A percentile compares a stretch with the other conserved stretches of the same genome.
phyloP scores from a whole-genome alignment of 495 filamentous ascomycete species.

The Xylaria castorea region DNA sequence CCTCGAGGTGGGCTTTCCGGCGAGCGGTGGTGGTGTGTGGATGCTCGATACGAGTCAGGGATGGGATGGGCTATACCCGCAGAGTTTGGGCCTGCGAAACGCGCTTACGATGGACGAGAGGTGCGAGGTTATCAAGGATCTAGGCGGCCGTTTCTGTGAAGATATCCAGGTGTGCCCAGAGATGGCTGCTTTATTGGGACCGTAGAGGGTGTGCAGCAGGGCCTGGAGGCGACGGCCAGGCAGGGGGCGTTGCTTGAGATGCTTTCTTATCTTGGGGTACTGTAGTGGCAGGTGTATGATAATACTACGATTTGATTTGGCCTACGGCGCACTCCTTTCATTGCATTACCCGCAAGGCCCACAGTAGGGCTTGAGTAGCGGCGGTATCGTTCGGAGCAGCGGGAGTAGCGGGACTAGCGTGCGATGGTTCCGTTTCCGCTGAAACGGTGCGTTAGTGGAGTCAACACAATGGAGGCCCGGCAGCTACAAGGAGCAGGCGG shows the following conservation, averaged over 20 bases:
- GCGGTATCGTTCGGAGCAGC: too few species aligned
- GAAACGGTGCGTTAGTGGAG: too few species aligned
- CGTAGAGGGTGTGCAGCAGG: slow-evolving; percentile 26
- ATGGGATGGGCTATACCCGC: slow-evolving; percentile 26
- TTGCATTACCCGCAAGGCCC: too few species aligned
- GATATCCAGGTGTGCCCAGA: slow-evolving; percentile 31
- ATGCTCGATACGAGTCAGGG: slow-evolving; percentile 24
- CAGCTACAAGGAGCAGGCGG: too few species aligned
- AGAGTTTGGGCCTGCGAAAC: slow-evolving; percentile 28
- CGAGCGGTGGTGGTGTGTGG: slow-evolving; percentile 31
- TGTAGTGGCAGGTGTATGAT: slow-evolving; percentile 27
- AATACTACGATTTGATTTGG: slow-evolving; percentile 25
- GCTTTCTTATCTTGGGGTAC: slow-evolving; percentile 19
- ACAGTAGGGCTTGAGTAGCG: too few species aligned
- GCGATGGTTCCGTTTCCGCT: too few species aligned
- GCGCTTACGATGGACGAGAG: slow-evolving; percentile 33
- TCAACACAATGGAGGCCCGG: too few species aligned
- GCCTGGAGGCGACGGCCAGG: slow-evolving; percentile 22
- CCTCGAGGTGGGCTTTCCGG: slow-evolving; percentile 28
- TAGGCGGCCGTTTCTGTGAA: slow-evolving; percentile 32
- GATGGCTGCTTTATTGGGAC: slow-evolving; percentile 30
- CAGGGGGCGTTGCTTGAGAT: slow-evolving; percentile 24
- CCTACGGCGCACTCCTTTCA: slow-evolving; percentile 24
- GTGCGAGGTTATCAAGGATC: slow-evolving; percentile 31
- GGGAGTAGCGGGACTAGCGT: too few species aligned